phyloP scores from a whole-genome alignment of 805 yeast genomes.

The Pichia phayaonensis region DNA sequence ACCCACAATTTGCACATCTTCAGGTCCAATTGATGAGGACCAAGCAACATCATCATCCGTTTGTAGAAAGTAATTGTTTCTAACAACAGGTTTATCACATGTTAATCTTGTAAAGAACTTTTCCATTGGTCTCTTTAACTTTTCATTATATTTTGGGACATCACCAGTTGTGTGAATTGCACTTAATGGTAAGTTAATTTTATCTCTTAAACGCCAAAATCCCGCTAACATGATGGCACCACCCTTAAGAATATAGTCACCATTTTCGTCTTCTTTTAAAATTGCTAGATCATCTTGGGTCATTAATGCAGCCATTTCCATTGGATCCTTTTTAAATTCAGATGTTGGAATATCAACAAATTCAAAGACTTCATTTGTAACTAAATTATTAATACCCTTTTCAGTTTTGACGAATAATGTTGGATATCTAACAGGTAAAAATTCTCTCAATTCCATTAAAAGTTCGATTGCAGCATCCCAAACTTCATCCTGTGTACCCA shows the following conservation, averaged over 20 bases:
- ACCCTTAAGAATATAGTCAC: slow-evolving; percentile 48
- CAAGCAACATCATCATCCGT: slow-evolving; percentile 57
- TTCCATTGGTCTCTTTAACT: slow-evolving; percentile 57
- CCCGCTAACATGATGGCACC: slow-evolving; percentile 63
- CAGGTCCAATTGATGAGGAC: slow-evolving; percentile 59
- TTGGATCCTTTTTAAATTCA: slow-evolving; percentile 44
- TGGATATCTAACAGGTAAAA: slow-evolving; percentile 53
- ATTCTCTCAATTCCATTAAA: slow-evolving; percentile 43
- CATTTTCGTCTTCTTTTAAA: slow-evolving; percentile 53
- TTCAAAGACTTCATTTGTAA: slow-evolving; percentile 46
- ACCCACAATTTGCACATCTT: slow-evolving; percentile 43
- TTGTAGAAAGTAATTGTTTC: slow-evolving; percentile 61
- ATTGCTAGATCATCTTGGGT: slow-evolving; percentile 63
- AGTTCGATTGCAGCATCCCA: slow-evolving; percentile 49
- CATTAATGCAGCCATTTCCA: slow-evolving; percentile 48
- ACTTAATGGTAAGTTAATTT: slow-evolving; percentile 45
- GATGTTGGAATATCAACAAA: slow-evolving; percentile 21
- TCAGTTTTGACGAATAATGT: slow-evolving; percentile 38
- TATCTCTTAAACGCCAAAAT: slow-evolving; percentile 62
- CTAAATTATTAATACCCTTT: slow-evolving; percentile 42
- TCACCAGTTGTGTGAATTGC: slow-evolving; percentile 60
- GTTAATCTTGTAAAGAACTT: slow-evolving; percentile 51
- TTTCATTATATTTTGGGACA: slow-evolving; percentile 56
- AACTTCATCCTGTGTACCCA: slow-evolving; percentile 46
- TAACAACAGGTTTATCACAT: slow-evolving; percentile 55